phyloP scores from a whole-genome alignment of 1,284 basidiomycete genomes.

The Ustilago hordei region DNA sequence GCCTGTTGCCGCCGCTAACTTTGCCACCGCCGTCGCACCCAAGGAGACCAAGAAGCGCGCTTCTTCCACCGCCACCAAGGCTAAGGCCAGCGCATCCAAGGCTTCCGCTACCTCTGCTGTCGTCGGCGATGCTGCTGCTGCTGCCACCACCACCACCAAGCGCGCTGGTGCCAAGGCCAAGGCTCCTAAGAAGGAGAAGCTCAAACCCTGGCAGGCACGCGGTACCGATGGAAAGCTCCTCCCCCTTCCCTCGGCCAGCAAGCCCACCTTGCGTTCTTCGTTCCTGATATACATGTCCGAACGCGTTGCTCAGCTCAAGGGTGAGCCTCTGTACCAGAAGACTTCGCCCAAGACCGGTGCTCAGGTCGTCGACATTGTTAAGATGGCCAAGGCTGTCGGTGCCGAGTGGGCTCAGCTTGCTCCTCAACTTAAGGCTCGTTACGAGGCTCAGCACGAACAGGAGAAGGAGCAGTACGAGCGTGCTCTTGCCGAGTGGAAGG shows the following conservation, averaged over 20 bases:
- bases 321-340: slow-evolving; percentile 50
- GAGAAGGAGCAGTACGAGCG: slow-evolving; percentile 56
- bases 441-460: slow-evolving; percentile 52
- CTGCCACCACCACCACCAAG: slow-evolving; percentile 40
- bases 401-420: slow-evolving; percentile 58
- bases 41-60: slow-evolving; percentile 52
- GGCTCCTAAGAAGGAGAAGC: slow-evolving; percentile 57
- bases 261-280: slow-evolving; percentile 57
- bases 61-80: slow-evolving; percentile 48
- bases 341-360: slow-evolving; percentile 52
- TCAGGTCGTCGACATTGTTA: slow-evolving; percentile 54
- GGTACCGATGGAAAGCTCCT: slow-evolving; percentile 61
- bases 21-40: slow-evolving; percentile 34
- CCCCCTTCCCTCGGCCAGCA: slow-evolving; percentile 62
- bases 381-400: slow-evolving; percentile 50
- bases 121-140: slow-evolving; percentile 19
- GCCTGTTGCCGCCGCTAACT: slow-evolving; percentile 38
- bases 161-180: slow-evolving; percentile 40
- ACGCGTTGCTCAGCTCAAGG: slow-evolving; percentile 52
- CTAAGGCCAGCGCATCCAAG: slow-evolving; percentile 34
- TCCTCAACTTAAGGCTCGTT: slow-evolving; percentile 47
- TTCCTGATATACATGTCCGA: slow-evolving; percentile 63
- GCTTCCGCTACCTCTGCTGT: slow-evolving; percentile 20
- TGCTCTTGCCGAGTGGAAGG: slow-evolving; percentile 58
- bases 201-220: slow-evolving; percentile 58